Percentiles rank a stretch among this genome's conserved stretches.
Conservation (phyloP, 805 yeast genomes). For the Ogataea parapolymorpha region DNA sequence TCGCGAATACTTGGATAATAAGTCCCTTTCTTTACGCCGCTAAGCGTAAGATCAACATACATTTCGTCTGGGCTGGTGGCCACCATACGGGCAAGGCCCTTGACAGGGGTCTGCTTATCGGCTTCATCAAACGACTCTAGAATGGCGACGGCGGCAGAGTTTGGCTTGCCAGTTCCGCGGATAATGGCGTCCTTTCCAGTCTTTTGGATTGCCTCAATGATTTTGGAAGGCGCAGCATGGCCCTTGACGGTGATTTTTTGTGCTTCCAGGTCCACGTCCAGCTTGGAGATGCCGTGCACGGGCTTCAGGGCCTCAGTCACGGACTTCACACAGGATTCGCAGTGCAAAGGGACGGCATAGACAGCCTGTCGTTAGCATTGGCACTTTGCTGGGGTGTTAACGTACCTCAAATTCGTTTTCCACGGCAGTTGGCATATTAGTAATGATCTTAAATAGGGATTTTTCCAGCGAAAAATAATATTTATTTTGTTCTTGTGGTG, state of each 20-base stretch:
- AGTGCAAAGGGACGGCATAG: conserved; percentile 83
- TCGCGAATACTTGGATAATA: conserved; percentile 68
- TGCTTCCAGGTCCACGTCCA: conserved; percentile 53
- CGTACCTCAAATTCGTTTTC: conserved; percentile 23
- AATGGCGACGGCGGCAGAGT: conserved; percentile 89
- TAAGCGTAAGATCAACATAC: conserved; percentile 74
- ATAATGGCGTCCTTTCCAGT: conserved; percentile 89
- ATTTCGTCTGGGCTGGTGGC: conserved; percentile 50
- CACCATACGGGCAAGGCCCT: conserved; percentile 85
- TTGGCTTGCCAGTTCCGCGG: conserved; percentile 84
- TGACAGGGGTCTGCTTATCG: conserved; percentile 55
- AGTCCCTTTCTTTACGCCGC: conserved; percentile 62
- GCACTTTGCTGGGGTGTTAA: not conserved
- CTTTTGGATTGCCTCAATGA: conserved; percentile 63
- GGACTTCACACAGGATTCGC: conserved; percentile 65
- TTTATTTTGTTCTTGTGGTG: not conserved
- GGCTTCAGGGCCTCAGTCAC: conserved; percentile 51
- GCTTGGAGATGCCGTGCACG: conserved; percentile 47
- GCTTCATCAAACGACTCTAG: conserved; percentile 64
- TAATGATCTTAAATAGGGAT: not conserved
- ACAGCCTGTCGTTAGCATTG: conserved; percentile 46
- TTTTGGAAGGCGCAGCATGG: conserved; percentile 67
- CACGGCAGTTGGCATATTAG: conserved; percentile 17
- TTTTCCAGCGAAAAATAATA: not conserved
- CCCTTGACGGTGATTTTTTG: conserved; percentile 71